Percentiles rank a stretch among this genome's conserved stretches.
These are phyloP conservation scores for Eutrema yunnanense DNA, from an alignment of 345 rosid species.

Conservation along the genomic window DNA sequence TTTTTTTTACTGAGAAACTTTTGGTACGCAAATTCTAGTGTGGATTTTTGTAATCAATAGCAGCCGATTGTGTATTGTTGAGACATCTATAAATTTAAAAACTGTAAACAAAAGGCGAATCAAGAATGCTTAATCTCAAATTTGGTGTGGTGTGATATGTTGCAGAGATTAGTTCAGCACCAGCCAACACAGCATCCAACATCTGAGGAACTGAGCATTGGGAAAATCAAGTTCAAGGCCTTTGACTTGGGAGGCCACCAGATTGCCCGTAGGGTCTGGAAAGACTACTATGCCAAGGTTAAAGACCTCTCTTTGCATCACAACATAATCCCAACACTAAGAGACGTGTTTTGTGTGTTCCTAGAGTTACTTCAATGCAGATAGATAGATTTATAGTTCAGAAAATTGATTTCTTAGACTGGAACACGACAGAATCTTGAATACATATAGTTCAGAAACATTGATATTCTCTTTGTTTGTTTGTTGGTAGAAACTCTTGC, in stretches of 20 bases:
- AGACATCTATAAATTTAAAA: background rate
- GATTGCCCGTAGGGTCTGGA: slow-evolving; percentile 85
- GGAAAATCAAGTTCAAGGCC: slow-evolving; percentile 77
- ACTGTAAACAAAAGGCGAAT: background rate
- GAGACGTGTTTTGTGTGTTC: background rate
- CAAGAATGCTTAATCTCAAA: background rate
- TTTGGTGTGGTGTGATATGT: background rate
- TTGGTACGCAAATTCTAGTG: no score
- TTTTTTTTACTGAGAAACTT: no score
- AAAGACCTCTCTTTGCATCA: background rate
- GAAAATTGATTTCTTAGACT: background rate
- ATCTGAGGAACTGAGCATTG: slow-evolving; percentile 75
- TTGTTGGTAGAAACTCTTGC: background rate
- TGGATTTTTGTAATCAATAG: background rate
- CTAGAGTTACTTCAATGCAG: background rate
- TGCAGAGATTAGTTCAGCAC: slow-evolving; percentile 78
- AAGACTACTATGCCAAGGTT: slow-evolving; percentile 82
- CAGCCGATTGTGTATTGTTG: background rate
- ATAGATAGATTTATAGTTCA: background rate
- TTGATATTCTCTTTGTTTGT: background rate
- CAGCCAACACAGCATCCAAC: slow-evolving; percentile 82
- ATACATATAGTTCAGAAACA: background rate
- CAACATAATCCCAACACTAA: background rate
- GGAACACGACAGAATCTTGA: background rate
- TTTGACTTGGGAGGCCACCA: slow-evolving; percentile 87